Evolutionary conservation across 1,139 yeast species (phyloP), one percentile per base, ranked within the genome.

Genomic region (Pichia sp.): DNA sequence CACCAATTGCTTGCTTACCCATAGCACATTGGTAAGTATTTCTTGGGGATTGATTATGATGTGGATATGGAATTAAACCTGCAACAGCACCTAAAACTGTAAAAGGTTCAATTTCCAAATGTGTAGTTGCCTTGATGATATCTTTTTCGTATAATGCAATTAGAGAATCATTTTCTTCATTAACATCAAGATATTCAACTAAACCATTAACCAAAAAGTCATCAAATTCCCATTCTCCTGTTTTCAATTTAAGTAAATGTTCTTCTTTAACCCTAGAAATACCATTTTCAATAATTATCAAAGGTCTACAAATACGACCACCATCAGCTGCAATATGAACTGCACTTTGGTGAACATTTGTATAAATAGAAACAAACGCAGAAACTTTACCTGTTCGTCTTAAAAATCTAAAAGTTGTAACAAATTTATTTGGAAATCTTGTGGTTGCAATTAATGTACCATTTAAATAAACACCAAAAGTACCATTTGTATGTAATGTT

Each of bases 1-100:
- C 97, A 57, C 99, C 99, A 68, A 92, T 92, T 28, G 98, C 98
- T 72, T 92, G 99, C 73, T 92, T 92, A 81, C 98, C 98, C 98
- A 92, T 92, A 66, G 98, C 98, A 78, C 97, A 92, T 72, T 92
- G 98, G 72, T 92, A 92, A 0, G 98, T 92, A 66, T 92, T 92
- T 78, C 98, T 84, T 44, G 98, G 98, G 4, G 97, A 89, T 72
- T 92, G 98, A 67, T 92, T 92, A 67, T 92, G 99, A 66, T 92
- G 98, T 34, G 99, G 99, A 62, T 92, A 92, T n/a, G 99, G 99
- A 76, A 92, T 92, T 59, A 92, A 76, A 41, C 98, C 98, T 0
- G 99, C 99, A 53, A 92, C 97, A 0, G 98, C 98, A 44, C 99
- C 99, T 47, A 92, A 73, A 2, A 92, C 87, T 0, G 98, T 92